These are phyloP conservation scores for Castanospermum australe DNA, from an alignment of 306 rosid species.

Conservation along the genomic window DNA sequence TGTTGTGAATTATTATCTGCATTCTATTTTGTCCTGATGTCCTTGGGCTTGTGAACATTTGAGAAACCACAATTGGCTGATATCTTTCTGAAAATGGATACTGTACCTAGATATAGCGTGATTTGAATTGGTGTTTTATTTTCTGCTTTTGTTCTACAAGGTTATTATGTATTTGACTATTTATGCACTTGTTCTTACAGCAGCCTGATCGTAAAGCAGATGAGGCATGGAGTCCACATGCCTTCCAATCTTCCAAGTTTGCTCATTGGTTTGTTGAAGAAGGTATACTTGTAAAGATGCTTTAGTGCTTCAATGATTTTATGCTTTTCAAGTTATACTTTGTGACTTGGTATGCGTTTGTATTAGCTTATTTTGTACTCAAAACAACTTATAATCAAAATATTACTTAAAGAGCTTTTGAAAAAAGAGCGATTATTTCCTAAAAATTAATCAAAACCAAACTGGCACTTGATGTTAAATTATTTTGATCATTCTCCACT, in stretches of 20 bases:
- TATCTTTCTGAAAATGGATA: not conserved
- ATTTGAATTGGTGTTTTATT: not conserved
- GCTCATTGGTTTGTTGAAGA: slow-evolving; percentile 91
- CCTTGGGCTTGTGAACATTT: no score
- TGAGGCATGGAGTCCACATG: slow-evolving; percentile 56
- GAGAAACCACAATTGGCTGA: no score
- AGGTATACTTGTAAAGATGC: slow-evolving; percentile 47
- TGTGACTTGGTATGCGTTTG: not conserved
- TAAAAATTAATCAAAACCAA: no score
- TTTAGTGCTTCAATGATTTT: slow-evolving; percentile 14
- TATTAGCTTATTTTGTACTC: no score
- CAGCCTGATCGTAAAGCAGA: slow-evolving; percentile 55
- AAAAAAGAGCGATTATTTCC: no score
- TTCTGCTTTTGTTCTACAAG: not conserved
- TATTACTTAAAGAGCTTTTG: no score
- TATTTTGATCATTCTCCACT: slow-evolving; percentile 5
- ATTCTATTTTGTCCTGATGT: not conserved
- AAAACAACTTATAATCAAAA: no score
- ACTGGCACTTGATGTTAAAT: slow-evolving; percentile 7
- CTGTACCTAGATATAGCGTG: not conserved
- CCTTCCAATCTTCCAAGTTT: slow-evolving; percentile 76
- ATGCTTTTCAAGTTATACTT: slow-evolving; percentile 25
- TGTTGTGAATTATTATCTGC: not conserved
- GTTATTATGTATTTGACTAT: slow-evolving; percentile 27
- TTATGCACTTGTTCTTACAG: slow-evolving; percentile 29